Evolutionary conservation across 2,329 filamentous ascomycete genomes (phyloP).

Genomic region (Fusarium sp.): DNA sequence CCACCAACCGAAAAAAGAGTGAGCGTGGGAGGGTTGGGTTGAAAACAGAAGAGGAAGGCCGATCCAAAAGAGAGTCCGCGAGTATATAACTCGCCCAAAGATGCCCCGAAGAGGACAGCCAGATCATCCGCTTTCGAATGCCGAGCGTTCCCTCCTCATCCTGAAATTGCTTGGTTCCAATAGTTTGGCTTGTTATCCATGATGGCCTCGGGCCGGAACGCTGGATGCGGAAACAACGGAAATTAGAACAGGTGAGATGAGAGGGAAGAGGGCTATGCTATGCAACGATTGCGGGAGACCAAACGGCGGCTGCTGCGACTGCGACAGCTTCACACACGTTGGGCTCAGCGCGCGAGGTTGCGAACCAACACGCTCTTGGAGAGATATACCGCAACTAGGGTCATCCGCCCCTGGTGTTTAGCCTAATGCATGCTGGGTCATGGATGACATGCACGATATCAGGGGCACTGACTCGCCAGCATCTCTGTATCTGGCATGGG

Average conservation of each 20-base stretch:
- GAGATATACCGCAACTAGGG: neutral
- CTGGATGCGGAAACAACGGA: neutral
- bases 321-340: neutral
- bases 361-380: neutral
- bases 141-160: neutral
- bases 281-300: neutral
- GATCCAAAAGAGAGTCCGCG: neutral
- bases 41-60: neutral
- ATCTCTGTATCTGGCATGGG: neutral
- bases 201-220: neutral
- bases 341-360: neutral
- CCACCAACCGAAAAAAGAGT: neutral
- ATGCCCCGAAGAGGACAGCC: neutral
- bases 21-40: neutral
- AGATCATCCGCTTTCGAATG: neutral
- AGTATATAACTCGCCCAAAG: neutral
- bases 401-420: neutral
- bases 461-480: neutral
- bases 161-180: neutral
- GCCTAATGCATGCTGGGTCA: neutral
- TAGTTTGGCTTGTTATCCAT: conserved; percentile 54
- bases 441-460: neutral
- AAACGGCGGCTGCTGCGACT: neutral
- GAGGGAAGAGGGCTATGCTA: neutral
- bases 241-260: neutral